Evolutionary conservation across 2,329 filamentous ascomycete species (phyloP).

Genomic region (Ceratocystis albifundus): DNA sequence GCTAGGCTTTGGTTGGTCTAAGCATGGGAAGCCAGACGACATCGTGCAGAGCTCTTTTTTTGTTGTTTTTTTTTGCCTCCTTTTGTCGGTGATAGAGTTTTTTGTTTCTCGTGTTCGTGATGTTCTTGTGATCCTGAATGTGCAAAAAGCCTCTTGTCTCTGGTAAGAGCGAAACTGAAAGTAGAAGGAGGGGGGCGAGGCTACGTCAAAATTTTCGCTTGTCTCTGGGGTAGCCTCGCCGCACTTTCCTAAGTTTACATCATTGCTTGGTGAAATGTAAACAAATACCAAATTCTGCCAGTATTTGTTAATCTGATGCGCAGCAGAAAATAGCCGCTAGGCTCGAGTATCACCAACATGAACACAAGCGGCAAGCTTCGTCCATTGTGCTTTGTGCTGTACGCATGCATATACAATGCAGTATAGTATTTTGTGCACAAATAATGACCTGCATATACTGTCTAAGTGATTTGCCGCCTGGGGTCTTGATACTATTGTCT

Average conservation of each 20-base stretch:
- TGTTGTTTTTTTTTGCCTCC: not conserved
- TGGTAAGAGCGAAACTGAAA: not conserved
- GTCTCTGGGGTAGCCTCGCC: not conserved
- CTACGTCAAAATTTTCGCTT: not conserved
- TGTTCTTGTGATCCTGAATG: not conserved
- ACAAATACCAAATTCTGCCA: too few species aligned
- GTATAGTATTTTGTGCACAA: not conserved
- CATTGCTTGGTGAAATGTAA: not conserved
- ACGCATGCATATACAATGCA: not conserved
- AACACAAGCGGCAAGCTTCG: not conserved
- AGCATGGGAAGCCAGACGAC: not conserved
- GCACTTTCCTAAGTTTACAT: not conserved
- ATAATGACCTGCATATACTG: not conserved
- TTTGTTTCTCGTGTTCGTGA: not conserved
- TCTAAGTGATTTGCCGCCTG: not conserved
- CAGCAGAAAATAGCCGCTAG: not conserved
- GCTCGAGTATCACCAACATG: not conserved
- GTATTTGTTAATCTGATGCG: too few species aligned
- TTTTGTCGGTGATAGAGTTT: not conserved
- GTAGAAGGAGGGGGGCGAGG: not conserved
- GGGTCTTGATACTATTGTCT: not conserved
- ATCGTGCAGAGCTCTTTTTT: conserved; percentile 4
- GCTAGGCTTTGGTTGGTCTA: not conserved
- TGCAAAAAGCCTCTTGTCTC: not conserved
- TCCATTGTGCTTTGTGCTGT: not conserved